Percentiles rank a stretch among this genome's conserved stretches.
Evolutionary conservation across 2,329 filamentous ascomycete species (phyloP).

Genomic region (Zarea fungicola): DNA sequence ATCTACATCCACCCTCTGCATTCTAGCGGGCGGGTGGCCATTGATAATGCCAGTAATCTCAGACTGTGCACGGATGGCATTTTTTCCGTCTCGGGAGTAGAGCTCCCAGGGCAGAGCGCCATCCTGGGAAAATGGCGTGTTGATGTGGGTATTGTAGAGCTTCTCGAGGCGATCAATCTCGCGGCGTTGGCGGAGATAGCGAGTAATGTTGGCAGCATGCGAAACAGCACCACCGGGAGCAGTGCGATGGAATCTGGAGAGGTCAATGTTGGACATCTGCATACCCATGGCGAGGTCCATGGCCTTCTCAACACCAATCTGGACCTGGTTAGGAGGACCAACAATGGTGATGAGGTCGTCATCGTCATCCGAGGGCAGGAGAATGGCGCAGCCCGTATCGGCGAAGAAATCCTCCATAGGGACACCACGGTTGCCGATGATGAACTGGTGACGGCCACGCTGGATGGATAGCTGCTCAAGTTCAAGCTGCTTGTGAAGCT

Average conservation of each 20-base stretch:
- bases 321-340: constrained; percentile 69
- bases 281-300: constrained; percentile 86
- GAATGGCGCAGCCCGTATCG: constrained; percentile 84
- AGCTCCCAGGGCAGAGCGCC: constrained; percentile 79
- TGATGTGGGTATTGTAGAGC: constrained; percentile 78
- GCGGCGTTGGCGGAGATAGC: constrained; percentile 77
- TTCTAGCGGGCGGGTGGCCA: constrained; percentile 67
- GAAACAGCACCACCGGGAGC: constrained; percentile 65
- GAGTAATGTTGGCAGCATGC: constrained; percentile 81
- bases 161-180: constrained; percentile 80
- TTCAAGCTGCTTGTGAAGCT: constrained; percentile 70
- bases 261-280: constrained; percentile 77
- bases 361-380: constrained; percentile 72
- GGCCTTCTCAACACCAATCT: constrained; percentile 71
- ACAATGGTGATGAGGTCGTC: constrained; percentile 81
- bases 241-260: constrained; percentile 71
- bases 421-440: constrained; percentile 77
- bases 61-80: constrained; percentile 66
- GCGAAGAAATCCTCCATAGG: constrained; percentile 81
- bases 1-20: constrained; percentile 63
- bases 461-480: constrained; percentile 78
- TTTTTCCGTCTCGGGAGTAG: constrained; percentile 82
- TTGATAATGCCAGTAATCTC: constrained; percentile 71
- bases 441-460: constrained; percentile 87
- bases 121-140: constrained; percentile 65